phyloP scores from a whole-genome alignment of 2,329 filamentous ascomycete genomes.

The Phyllosticta capitalensis region DNA sequence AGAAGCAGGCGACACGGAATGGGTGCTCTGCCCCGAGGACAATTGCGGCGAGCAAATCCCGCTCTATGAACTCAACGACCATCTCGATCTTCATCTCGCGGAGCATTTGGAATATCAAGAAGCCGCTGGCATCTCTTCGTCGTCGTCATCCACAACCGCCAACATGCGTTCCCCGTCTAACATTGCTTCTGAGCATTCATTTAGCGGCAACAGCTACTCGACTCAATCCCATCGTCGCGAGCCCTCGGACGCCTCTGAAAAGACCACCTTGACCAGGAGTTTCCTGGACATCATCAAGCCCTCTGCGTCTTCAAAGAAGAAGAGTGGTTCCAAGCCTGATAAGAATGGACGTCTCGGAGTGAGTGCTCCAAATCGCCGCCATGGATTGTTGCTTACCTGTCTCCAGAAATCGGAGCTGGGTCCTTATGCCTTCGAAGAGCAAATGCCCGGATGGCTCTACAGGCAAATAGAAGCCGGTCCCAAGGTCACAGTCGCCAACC shows the following conservation, averaged over 20 bases:
- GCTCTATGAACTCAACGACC: constrained; percentile 35
- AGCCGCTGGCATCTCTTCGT: neutral
- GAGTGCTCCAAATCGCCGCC: neutral
- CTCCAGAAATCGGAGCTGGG: constrained; percentile 34
- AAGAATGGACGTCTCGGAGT: neutral
- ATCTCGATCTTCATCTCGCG: constrained; percentile 36
- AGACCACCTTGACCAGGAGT: constrained; percentile 26
- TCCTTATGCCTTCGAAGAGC: constrained; percentile 38
- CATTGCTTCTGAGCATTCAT: constrained; percentile 17
- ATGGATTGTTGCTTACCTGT: neutral
- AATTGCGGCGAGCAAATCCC: constrained; percentile 35
- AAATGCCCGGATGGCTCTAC: constrained; percentile 36
- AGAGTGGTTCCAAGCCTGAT: neutral
- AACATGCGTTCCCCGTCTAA: constrained; percentile 20
- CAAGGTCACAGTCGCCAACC: constrained; percentile 29
- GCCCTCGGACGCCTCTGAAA: constrained; percentile 19
- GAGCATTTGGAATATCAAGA: constrained; percentile 23
- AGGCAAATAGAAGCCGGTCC: constrained; percentile 32
- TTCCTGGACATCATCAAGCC: constrained; percentile 27
- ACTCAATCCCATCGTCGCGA: constrained; percentile 12
- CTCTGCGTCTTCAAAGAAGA: constrained; percentile 19
- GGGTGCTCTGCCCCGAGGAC: constrained; percentile 31
- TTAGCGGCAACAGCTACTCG: constrained; percentile 17
- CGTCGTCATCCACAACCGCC: constrained; percentile 15
- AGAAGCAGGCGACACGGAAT: constrained; percentile 14